phyloP scores from a whole-genome alignment of 2,329 filamentous ascomycete species.

The Zymoseptoria crescenta region DNA sequence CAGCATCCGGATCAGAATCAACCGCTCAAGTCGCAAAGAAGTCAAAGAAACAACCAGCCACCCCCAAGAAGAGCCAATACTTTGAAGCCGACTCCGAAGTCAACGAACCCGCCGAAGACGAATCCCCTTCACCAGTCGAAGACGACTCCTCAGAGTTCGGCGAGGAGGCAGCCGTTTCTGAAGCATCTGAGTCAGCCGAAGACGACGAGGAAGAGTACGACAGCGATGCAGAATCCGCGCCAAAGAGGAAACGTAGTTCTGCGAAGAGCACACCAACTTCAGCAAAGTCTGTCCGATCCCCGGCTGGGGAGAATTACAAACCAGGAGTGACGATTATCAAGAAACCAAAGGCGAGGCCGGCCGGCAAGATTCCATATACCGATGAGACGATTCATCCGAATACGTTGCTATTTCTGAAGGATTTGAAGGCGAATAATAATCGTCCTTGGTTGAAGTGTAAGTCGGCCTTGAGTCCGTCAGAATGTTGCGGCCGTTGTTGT shows the following conservation, averaged over 20 bases:
- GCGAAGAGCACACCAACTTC: constrained; percentile 17
- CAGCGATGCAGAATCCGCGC: constrained; percentile 24
- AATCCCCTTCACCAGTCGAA: constrained; percentile 13
- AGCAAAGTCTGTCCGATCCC: constrained; percentile 2
- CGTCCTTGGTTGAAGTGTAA: constrained; percentile 57
- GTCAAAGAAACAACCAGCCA: constrained; percentile 22
- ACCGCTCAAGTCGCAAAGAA: constrained; percentile 13
- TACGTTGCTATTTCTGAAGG: constrained; percentile 53
- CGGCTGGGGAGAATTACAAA: constrained; percentile 45
- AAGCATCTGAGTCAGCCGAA: constrained; percentile 23
- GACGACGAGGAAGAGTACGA: constrained; percentile 28
- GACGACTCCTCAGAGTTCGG: constrained; percentile 27
- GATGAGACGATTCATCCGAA: constrained; percentile 56
- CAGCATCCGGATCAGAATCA: constrained; percentile 13
- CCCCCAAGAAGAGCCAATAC: constrained; percentile 45
- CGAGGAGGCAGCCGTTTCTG: constrained; percentile 33
- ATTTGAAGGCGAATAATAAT: constrained; percentile 54
- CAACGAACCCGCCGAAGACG: constrained; percentile 27
- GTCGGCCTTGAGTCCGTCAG: constrained; percentile 9
- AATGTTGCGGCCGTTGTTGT: too few species aligned
- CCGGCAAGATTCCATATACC: constrained; percentile 51
- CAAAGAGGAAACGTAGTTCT: constrained; percentile 4
- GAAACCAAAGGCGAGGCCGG: constrained; percentile 54
- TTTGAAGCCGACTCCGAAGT: constrained; percentile 31
- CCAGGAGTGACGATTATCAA: constrained; percentile 53